Evolutionary conservation across 2,329 filamentous ascomycete genomes (phyloP), one percentile per base, ranked within the genome.

Genomic region (Fusarium sp.): DNA sequence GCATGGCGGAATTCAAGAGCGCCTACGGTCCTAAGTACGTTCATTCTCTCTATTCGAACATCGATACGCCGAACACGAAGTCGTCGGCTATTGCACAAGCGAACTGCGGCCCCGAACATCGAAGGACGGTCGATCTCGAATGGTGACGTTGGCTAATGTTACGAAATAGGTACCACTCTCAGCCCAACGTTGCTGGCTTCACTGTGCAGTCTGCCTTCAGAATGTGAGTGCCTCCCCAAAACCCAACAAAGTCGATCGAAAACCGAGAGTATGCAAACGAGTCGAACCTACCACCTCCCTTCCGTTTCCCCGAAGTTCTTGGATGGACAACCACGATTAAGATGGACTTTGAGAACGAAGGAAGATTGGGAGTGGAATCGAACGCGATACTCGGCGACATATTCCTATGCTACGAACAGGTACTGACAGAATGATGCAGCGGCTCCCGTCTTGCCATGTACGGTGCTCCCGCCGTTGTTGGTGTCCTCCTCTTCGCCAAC

Each of bases 1-100:
- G 79, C 79, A 79, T 80, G 77, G 75, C 79, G 66, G 73, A 78
- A 68, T 91, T 89, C 85, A 86, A 85, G 82, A 90, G 87, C 81
- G 82, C 85, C 72, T 90, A 88, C 78, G 89, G 88, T 78, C 89
- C 89, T 54, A 91, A 90, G 89, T 91, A 87, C 81, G 78, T 78
- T 65, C 49, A 36, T 13, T 18, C 17, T 8, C 17, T 43, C 18
- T 38, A 13, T 7, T 48, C 24, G 15, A 42, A 49, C 22, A 17
- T 18, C 22, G 18, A 58, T 55, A 15, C 17, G 8, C 34, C 64
- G 14, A 67, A 39, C 54, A 18, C 38, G 53, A 54, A 51, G 38
- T 48, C 38, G 36, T 22, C 18, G 17, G 39, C 34, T 5, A 18
- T 15, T 5, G 31, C 26, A 39, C 20, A 57, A 59, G 7, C 59